phyloP scores from a whole-genome alignment of 2,329 filamentous ascomycete genomes.

The Blastomyces parvus region DNA sequence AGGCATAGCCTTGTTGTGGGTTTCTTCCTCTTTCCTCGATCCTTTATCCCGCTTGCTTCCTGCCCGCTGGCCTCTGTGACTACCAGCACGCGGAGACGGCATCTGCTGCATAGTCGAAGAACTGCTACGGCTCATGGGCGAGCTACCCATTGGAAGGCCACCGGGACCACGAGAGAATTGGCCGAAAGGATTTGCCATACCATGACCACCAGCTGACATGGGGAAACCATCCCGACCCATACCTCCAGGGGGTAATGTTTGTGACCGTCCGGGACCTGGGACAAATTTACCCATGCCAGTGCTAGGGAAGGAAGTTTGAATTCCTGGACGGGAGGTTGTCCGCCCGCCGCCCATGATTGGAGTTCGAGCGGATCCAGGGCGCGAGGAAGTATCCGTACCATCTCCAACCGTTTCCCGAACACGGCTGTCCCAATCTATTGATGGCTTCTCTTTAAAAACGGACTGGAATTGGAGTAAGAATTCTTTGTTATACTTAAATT shows the following conservation, averaged over 20 bases:
- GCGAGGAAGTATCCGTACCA: slow-evolving; percentile 53
- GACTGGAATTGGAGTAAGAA: slow-evolving; percentile 95
- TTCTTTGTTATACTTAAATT: slow-evolving; percentile 91
- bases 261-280: slow-evolving; percentile 32
- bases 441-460: slow-evolving; percentile 95
- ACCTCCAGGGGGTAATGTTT: slow-evolving; percentile 63
- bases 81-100: slow-evolving; percentile 63
- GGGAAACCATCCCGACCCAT: slow-evolving; percentile 64
- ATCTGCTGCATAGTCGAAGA: slow-evolving; percentile 48
- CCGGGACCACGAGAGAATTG: slow-evolving; percentile 51
- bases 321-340: slow-evolving; percentile 44
- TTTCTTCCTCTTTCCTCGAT: slow-evolving; percentile 50
- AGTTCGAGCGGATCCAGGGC: slow-evolving; percentile 33
- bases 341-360: slow-evolving; percentile 39
- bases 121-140: slow-evolving; percentile 55
- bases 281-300: slow-evolving; percentile 61
- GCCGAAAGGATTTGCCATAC: slow-evolving; percentile 45
- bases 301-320: slow-evolving; percentile 41
- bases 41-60: slow-evolving; percentile 46
- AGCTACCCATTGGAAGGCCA: slow-evolving; percentile 53
- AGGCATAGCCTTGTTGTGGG: slow-evolving; percentile 79
- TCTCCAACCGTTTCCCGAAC: slow-evolving; percentile 80
- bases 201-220: slow-evolving; percentile 47
- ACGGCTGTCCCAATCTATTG: slow-evolving; percentile 82
- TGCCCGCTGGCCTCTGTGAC: slow-evolving; percentile 46